Evolutionary conservation across 345 rosid species (phyloP).

Genomic region (Pistacia vera): DNA sequence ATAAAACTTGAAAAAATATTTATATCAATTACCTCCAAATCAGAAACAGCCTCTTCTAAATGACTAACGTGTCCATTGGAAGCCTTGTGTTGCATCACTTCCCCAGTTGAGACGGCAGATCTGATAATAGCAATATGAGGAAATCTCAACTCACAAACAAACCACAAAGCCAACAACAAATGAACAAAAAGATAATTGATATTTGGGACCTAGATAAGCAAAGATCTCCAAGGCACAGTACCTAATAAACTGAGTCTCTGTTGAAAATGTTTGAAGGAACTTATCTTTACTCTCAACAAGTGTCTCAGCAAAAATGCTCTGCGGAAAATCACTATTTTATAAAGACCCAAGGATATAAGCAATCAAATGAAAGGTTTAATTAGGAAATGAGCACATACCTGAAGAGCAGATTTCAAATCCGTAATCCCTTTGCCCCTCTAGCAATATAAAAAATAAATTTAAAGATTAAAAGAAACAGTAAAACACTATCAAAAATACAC

Average conservation of each 20-base stretch:
- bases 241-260: constrained; percentile 67
- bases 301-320: constrained; percentile 88
- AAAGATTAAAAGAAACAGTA: constrained; percentile 12
- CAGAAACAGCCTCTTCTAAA: constrained; percentile 40
- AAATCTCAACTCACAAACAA: constrained; percentile 10
- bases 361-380: background rate
- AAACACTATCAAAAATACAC: constrained; percentile 10
- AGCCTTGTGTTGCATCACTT: constrained; percentile 45
- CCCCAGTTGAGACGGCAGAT: constrained; percentile 63
- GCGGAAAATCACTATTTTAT: constrained; percentile 23
- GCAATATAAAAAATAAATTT: constrained; percentile 13
- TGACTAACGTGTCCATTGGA: constrained; percentile 35
- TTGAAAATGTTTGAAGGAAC: constrained; percentile 73
- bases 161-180: constrained; percentile 1
- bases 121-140: constrained; percentile 40
- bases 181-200: background rate
- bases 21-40: constrained; percentile 54
- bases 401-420: constrained; percentile 75
- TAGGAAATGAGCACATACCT: constrained; percentile 47
- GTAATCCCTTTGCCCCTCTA: constrained; percentile 92
- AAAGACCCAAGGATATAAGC: constrained; percentile 2
- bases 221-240: constrained; percentile 20
- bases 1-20: background rate
- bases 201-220: constrained; percentile 1
- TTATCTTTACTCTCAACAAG: constrained; percentile 76